phyloP scores from a whole-genome alignment of 352 stramenopile genomes.

The Globisporangium alternatum region DNA sequence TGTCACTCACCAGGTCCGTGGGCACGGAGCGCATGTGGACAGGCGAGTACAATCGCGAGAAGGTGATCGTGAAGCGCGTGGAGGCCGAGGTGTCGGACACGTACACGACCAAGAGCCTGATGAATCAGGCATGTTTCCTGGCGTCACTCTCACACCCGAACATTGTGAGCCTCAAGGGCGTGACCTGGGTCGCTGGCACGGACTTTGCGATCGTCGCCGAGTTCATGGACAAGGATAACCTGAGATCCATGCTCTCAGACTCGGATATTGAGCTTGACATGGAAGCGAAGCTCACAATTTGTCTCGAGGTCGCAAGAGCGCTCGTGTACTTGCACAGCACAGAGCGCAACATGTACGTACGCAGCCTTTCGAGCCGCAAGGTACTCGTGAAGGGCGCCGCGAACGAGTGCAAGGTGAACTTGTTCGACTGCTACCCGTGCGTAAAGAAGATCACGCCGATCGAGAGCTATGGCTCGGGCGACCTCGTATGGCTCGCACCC shows the following conservation, averaged over 20 bases:
- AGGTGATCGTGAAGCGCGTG: constrained; percentile 72
- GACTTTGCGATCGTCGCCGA: constrained; percentile 75
- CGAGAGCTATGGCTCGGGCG: constrained; percentile 42
- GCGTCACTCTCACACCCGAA: constrained; percentile 58
- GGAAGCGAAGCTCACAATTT: constrained; percentile 58
- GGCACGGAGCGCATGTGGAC: constrained; percentile 52
- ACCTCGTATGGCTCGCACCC: constrained; percentile 49
- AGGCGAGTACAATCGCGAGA: constrained; percentile 48
- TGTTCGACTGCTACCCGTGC: constrained; percentile 52
- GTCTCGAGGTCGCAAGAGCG: constrained; percentile 55
- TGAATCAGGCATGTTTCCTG: constrained; percentile 48
- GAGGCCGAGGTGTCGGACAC: constrained; percentile 62
- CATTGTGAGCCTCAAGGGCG: constrained; percentile 59
- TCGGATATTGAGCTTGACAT: constrained; percentile 52
- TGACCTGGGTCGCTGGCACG: constrained; percentile 71
- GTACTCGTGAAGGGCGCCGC: constrained; percentile 49
- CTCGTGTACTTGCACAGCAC: constrained; percentile 61
- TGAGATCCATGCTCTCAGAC: constrained; percentile 57
- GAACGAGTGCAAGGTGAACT: constrained; percentile 50
- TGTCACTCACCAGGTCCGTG: constrained; percentile 50
- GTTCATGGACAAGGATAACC: constrained; percentile 72
- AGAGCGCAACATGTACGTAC: constrained; percentile 45
- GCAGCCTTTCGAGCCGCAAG: constrained; percentile 50
- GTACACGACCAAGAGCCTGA: constrained; percentile 58
- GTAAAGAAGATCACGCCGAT: constrained; percentile 24